Percentiles rank a stretch among this genome's conserved stretches.
Conservation (phyloP, 306 rosid species). For the Vicia sativa region DNA sequence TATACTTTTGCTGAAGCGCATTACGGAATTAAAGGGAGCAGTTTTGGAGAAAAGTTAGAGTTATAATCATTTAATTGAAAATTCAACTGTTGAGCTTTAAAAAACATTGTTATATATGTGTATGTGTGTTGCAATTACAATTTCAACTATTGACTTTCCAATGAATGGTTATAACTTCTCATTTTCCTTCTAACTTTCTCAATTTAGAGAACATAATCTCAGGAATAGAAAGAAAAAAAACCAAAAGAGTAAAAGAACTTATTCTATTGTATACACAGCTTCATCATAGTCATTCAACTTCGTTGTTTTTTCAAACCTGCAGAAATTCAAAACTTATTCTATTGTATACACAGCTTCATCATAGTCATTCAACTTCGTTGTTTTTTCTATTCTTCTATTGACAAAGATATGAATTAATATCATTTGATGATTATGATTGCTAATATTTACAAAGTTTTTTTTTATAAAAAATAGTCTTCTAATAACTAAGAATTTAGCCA, state of each 20-base stretch:
- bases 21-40: not conserved
- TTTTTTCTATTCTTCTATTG: not conserved
- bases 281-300: too few species aligned
- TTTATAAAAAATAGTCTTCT: too few species aligned
- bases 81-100: not conserved
- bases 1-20: not conserved
- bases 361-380: too few species aligned
- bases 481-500: too few species aligned
- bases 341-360: too few species aligned
- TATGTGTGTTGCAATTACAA: not conserved
- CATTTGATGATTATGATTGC: too few species aligned
- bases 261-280: not conserved
- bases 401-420: too few species aligned
- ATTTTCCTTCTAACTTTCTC: not conserved
- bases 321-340: not conserved
- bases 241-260: not conserved
- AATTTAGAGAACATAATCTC: not conserved
- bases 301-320: too few species aligned
- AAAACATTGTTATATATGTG: not conserved
- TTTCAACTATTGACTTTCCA: constrained; percentile 5
- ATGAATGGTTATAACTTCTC: not conserved
- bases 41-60: not conserved
- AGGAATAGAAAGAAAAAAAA: not conserved
- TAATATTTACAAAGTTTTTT: too few species aligned
- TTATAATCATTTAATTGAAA: not conserved